phyloP scores from a whole-genome alignment of 768 basidiomycete species.

The Suillus sp. region DNA sequence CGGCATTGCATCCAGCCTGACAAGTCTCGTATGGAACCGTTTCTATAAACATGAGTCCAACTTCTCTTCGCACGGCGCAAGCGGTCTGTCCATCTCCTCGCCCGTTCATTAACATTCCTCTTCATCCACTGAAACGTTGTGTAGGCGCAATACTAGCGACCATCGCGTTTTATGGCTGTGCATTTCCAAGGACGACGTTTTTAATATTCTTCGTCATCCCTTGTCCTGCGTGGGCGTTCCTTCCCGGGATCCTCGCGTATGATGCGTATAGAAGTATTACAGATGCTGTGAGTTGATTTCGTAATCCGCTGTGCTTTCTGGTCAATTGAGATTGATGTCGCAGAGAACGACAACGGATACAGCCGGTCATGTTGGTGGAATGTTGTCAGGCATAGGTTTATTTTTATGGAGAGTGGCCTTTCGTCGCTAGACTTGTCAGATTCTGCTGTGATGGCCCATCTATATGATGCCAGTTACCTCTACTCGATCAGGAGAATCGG shows the following conservation, averaged over 20 bases:
- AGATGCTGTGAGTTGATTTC: slow-evolving; percentile 33
- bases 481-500: neutral
- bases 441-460: neutral
- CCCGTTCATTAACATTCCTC: neutral
- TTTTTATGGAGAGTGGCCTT: slow-evolving; percentile 38
- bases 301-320: neutral
- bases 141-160: slow-evolving; percentile 72
- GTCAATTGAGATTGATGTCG: neutral
- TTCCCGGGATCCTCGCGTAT: slow-evolving; percentile 55
- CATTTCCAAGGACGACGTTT: slow-evolving; percentile 66
- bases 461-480: neutral
- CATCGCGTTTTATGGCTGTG: slow-evolving; percentile 72
- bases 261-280: slow-evolving; percentile 38
- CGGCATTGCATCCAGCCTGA: slow-evolving; percentile 57
- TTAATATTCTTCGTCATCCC: slow-evolving; percentile 76
- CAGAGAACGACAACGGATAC: slow-evolving; percentile 59
- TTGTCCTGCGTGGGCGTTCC: slow-evolving; percentile 75
- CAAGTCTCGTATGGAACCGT: slow-evolving; percentile 49
- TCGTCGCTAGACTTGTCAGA: slow-evolving; percentile 23
- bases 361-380: slow-evolving; percentile 70
- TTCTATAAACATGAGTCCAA: slow-evolving; percentile 27
- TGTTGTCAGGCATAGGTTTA: slow-evolving; percentile 62
- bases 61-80: slow-evolving; percentile 62
- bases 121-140: slow-evolving; percentile 14
- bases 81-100: slow-evolving; percentile 49